Base-by-base conservation (phyloP, 495 filamentous ascomycete species). In the Penicillium robsamsonii region DNA sequence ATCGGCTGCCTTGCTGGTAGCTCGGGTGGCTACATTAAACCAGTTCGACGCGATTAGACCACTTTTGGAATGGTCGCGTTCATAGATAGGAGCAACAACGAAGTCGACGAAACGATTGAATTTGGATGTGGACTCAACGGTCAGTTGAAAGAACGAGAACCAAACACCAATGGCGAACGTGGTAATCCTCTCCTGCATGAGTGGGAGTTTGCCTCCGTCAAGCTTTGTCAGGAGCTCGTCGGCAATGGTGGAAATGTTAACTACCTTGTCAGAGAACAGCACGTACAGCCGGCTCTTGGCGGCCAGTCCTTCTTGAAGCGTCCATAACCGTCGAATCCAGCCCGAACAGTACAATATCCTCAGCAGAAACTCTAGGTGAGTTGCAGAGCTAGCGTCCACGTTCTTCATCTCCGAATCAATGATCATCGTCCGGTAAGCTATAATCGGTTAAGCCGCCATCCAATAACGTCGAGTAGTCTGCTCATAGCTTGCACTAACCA, bases 301-400 rank as follows among this genome's bases (percentile, higher is more conserved):
- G 18, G 40, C 40, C 40, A 43, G 40, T 24, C 40, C 40, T 43
- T 43, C 40, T 43, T 43, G 40, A 43, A 43, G 40, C 3, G 40
- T 43, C 40, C 40, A 43, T 43, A 43, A 12, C 4, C 40, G 40
- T 8, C 40, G 40, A 20, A 43, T 43, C 40, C 40, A 43, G 40
- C 40, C 40, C 40, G 40, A 43, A 13, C 40, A 43, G 40, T 43
- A 3, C 40, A 43, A 10, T 10, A 43, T 18, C 18, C 40, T 43
- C 17, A 43, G 40, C 8, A 43, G 40, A 43, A 20, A 18, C 13
- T 22, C 40, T 18, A 43, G 18, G 17, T 24, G 18, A 11, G 8
- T 43, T 22, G 9, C 5, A 43, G 40, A 43, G 40, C 18, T 22
- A 10, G 18, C 4, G 10, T 43, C 13, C 2, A 43, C 18, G 0